phyloP scores from a whole-genome alignment of 768 basidiomycete species.

The Boletus eberwhitei region DNA sequence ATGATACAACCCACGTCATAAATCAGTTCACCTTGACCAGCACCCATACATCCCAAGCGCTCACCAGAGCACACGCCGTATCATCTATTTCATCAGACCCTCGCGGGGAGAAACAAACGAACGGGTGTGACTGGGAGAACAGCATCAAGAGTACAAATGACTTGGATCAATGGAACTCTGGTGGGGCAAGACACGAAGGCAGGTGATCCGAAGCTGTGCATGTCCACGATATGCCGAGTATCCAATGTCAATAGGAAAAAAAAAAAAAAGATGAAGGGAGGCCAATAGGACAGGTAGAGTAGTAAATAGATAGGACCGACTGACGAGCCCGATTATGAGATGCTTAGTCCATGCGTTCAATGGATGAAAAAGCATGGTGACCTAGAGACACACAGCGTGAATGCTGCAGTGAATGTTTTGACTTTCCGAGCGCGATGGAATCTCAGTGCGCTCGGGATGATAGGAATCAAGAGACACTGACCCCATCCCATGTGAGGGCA shows the following conservation, averaged over 20 bases:
- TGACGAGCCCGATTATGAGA: constrained; percentile 10
- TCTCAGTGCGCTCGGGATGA: not conserved
- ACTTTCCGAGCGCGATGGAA: constrained; percentile 7
- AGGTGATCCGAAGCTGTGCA: not conserved
- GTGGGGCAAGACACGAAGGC: constrained; percentile 1
- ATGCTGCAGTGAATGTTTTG: constrained; percentile 15
- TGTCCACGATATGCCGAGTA: not conserved
- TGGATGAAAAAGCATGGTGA: constrained; percentile 12
- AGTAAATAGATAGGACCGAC: constrained; percentile 24
- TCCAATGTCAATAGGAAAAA: constrained; percentile 1
- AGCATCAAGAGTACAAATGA: constrained; percentile 19
- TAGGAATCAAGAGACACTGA: constrained; percentile 25
- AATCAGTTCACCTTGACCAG: not conserved
- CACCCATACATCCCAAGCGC: constrained; percentile 34
- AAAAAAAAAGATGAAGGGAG: constrained; percentile 4
- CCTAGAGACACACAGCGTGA: constrained; percentile 7
- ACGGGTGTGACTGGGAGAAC: constrained; percentile 18
- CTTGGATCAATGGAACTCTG: constrained; percentile 3
- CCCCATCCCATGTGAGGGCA: constrained; percentile 28
- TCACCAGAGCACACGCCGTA: constrained; percentile 38
- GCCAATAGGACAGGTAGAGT: constrained; percentile 28
- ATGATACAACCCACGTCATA: not conserved
- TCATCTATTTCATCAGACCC: constrained; percentile 45
- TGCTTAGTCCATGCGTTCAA: constrained; percentile 20
- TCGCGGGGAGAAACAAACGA: constrained; percentile 42